phyloP scores from a whole-genome alignment of 2,329 filamentous ascomycete genomes.

The Didymella keratinophila region DNA sequence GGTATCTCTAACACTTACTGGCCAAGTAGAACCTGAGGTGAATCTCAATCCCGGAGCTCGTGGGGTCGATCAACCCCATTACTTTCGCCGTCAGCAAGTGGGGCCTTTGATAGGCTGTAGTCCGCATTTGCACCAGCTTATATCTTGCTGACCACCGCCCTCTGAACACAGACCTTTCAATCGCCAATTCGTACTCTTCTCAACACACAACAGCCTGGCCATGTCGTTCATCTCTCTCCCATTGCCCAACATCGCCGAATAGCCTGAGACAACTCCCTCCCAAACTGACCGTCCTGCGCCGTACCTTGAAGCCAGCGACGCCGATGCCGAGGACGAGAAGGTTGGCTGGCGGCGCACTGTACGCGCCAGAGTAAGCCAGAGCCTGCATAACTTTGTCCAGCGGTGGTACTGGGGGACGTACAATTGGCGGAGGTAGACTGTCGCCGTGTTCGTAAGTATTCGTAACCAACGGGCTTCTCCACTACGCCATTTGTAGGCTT shows the following conservation, averaged over 20 bases:
- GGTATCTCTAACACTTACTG: not conserved
- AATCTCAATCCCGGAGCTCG: not conserved
- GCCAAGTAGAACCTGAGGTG: not conserved
- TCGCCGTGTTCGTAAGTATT: not conserved
- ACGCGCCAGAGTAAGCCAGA: not conserved
- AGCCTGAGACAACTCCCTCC: not conserved
- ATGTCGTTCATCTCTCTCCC: not conserved
- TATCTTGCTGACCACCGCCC: not conserved
- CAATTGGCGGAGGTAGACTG: not conserved
- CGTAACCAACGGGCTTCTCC: not conserved
- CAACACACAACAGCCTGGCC: not conserved
- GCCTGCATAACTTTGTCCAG: not conserved
- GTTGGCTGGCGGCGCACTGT: not conserved
- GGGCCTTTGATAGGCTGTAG: not conserved
- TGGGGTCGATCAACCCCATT: not conserved
- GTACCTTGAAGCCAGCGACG: not conserved
- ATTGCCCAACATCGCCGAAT: not conserved
- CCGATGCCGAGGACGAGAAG: not conserved
- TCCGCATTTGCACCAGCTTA: not conserved
- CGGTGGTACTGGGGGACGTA: constrained; percentile 8
- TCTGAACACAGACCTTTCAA: not conserved
- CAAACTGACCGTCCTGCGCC: not conserved
- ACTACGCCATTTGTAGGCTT: too few species aligned
- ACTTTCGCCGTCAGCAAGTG: not conserved
- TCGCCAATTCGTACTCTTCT: not conserved